Percentiles rank a stretch among this genome's conserved stretches.
phyloP scores from a whole-genome alignment of 257 asterid genomes.

The Fraxinus cuspidata region DNA sequence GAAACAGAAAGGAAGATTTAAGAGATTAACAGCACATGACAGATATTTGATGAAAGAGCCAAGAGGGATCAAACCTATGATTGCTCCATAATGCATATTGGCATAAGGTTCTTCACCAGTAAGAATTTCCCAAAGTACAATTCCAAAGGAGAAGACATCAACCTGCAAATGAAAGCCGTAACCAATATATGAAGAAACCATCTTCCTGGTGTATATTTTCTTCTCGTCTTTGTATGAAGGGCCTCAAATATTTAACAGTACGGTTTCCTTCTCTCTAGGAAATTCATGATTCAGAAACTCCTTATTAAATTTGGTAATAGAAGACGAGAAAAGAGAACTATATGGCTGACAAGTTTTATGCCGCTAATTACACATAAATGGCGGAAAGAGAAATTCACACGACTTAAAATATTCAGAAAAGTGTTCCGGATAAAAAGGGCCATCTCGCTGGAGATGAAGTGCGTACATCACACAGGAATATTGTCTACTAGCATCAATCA shows the following conservation, averaged over 20 bases:
- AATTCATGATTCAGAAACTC: background rate
- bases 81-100: conserved; percentile 97
- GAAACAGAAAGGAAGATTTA: too few species aligned
- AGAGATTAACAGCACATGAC: background rate
- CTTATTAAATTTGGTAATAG: background rate
- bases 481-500: background rate
- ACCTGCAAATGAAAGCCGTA: conserved; percentile 48
- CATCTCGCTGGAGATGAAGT: background rate
- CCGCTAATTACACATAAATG: background rate
- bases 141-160: conserved; percentile 92
- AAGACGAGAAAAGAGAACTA: background rate
- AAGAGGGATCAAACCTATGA: conserved; percentile 57
- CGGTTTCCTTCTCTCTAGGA: background rate
- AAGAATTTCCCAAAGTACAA: conserved; percentile 92
- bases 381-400: background rate
- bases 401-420: background rate
- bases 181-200: conserved; percentile 4
- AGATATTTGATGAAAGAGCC: background rate
- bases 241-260: background rate
- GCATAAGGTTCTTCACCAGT: conserved; percentile 97
- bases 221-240: background rate
- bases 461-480: background rate
- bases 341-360: background rate
- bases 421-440: background rate
- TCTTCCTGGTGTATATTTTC: background rate